These are phyloP conservation scores for Oemleria cerasiformis DNA, from an alignment of 306 rosid genomes.

Conservation along the genomic window DNA sequence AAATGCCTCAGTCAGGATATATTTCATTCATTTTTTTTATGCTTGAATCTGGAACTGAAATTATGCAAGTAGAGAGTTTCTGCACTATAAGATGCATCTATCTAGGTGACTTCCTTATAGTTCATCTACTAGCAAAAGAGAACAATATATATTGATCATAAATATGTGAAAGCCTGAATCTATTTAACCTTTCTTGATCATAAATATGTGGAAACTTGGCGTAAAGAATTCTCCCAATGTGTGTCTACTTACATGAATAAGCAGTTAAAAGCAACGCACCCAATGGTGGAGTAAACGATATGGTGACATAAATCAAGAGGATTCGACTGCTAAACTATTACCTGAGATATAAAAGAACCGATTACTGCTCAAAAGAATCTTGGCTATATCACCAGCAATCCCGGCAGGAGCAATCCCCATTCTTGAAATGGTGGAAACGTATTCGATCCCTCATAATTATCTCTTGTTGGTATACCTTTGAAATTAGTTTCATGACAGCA, in stretches of 20 bases:
- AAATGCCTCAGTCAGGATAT: not conserved
- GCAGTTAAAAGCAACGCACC: no score
- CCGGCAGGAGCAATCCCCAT: constrained; percentile 39
- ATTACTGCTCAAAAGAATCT: not conserved
- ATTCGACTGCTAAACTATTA: no score
- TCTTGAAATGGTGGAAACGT: constrained; percentile 37
- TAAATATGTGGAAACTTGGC: no score
- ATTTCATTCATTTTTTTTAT: not conserved
- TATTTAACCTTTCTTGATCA: no score
- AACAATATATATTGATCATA: no score
- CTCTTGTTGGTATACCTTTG: constrained; percentile 32
- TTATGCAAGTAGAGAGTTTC: constrained; percentile 10
- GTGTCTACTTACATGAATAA: not conserved
- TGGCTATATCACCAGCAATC: constrained; percentile 19
- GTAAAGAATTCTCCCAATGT: no score
- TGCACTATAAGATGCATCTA: not conserved
- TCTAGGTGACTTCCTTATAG: not conserved
- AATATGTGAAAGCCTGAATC: no score
- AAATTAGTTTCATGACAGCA: constrained; percentile 37
- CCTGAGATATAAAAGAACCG: not conserved
- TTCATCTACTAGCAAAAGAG: no score
- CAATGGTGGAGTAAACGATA: no score
- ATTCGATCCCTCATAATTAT: constrained; percentile 36
- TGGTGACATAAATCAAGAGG: no score
- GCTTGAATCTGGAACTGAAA: constrained; percentile 4